Conservation (phyloP, 768 basidiomycete species). For the Rhizopogon sp. region DNA sequence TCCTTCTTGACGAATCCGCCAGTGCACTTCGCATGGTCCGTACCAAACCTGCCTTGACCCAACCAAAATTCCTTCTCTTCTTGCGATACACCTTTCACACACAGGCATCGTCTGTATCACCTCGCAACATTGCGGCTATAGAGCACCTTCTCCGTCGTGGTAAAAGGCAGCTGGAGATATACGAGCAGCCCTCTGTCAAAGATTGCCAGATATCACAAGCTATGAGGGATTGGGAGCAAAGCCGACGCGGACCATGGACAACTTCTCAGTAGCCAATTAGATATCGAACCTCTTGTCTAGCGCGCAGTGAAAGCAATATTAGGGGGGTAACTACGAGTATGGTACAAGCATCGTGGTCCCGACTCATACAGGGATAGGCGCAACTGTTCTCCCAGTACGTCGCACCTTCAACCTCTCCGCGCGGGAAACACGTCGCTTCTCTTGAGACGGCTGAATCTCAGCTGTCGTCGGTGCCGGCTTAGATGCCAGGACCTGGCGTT, state of each 20-base stretch:
- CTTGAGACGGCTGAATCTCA: conserved; percentile 1
- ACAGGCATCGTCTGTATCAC: conserved; percentile 55
- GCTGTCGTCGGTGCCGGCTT: not conserved
- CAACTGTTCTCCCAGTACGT: not conserved
- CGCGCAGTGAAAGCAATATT: not conserved
- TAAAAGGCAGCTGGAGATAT: conserved; percentile 60
- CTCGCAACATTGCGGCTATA: conserved; percentile 62
- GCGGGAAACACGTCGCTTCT: conserved; percentile 2
- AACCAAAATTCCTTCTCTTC: conserved; percentile 61
- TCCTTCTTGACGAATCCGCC: not conserved
- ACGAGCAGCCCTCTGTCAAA: conserved; percentile 59
- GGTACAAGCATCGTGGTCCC: not conserved
- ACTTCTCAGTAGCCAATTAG: not conserved
- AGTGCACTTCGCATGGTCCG: conserved; percentile 76
- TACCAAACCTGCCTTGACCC: conserved; percentile 57
- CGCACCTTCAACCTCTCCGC: conserved; percentile 2
- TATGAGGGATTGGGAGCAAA: conserved; percentile 62
- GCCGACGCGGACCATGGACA: conserved; percentile 14
- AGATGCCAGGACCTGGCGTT: conserved; percentile 2
- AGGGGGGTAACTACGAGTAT: not conserved
- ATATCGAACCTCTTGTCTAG: not conserved
- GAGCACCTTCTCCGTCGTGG: conserved; percentile 77
- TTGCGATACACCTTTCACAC: conserved; percentile 66
- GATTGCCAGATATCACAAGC: conserved; percentile 72
- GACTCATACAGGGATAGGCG: not conserved